phyloP scores from a whole-genome alignment of 2,329 filamentous ascomycete genomes.

The Gliomastix tumulicola region DNA sequence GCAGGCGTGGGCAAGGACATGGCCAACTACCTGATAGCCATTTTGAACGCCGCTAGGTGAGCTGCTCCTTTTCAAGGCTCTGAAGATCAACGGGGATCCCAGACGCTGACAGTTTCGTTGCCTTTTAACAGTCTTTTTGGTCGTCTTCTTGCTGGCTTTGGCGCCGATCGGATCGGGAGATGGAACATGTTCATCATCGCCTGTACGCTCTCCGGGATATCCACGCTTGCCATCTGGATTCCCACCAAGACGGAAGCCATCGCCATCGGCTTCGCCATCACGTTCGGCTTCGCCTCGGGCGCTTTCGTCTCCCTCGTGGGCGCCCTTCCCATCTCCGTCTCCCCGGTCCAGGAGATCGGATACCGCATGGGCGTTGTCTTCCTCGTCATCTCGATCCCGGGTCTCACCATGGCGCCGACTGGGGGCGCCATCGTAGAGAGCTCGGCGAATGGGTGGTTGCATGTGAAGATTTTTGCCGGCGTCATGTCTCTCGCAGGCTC shows the following conservation, averaged over 20 bases:
- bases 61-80: too few species aligned
- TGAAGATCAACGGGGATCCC: too few species aligned
- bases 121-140: slow-evolving; percentile 25
- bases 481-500: not conserved
- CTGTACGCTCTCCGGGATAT: slow-evolving; percentile 28
- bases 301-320: slow-evolving; percentile 30
- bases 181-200: slow-evolving; percentile 38
- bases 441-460: slow-evolving; percentile 17
- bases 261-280: slow-evolving; percentile 26
- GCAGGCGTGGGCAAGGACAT: slow-evolving; percentile 17
- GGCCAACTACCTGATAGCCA: slow-evolving; percentile 24
- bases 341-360: slow-evolving; percentile 43
- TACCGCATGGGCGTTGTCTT: slow-evolving; percentile 38
- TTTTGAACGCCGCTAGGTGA: slow-evolving; percentile 25
- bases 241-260: slow-evolving; percentile 18
- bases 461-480: slow-evolving; percentile 27
- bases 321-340: slow-evolving; percentile 41
- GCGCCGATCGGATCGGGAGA: slow-evolving; percentile 25
- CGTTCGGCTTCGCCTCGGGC: slow-evolving; percentile 34
- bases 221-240: slow-evolving; percentile 34
- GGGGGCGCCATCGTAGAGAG: slow-evolving; percentile 34
- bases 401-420: slow-evolving; percentile 50
- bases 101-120: too few species aligned
- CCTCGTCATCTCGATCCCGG: slow-evolving; percentile 47
- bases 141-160: slow-evolving; percentile 20